Evolutionary conservation across 2,329 filamentous ascomycete species (phyloP).

Genomic region (Berkeleyomyces rouxiae): DNA sequence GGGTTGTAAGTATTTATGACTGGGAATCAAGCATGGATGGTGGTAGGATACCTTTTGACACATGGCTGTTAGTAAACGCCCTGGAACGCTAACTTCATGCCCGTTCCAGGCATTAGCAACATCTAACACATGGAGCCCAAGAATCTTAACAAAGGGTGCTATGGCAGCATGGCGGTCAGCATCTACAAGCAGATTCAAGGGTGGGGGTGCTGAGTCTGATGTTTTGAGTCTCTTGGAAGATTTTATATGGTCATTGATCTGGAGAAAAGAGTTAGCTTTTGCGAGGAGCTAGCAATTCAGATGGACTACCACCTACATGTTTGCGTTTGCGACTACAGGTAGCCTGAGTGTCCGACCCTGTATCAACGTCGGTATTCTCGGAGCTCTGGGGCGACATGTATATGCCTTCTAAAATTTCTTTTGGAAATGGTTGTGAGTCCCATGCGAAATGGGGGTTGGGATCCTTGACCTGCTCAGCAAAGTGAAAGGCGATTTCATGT

Average conservation of each 20-base stretch:
- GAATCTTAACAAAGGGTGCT: constrained; percentile 10
- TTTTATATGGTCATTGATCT: constrained; percentile 4
- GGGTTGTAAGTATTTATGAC: constrained; percentile 4
- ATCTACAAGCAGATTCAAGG: constrained; percentile 8
- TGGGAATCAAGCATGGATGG: neutral
- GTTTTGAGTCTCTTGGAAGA: constrained; percentile 10
- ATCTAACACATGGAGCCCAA: constrained; percentile 11
- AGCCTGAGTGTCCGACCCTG: neutral
- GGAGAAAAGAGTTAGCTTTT: neutral
- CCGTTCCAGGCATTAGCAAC: constrained; percentile 4
- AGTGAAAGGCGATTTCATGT: constrained; percentile 30
- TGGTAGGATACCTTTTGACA: constrained; percentile 10
- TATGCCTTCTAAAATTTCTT: constrained; percentile 33
- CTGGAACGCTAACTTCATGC: constrained; percentile 4
- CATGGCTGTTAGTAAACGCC: constrained; percentile 10
- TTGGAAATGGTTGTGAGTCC: constrained; percentile 31
- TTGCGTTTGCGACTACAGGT: constrained; percentile 27
- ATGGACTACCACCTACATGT: constrained; percentile 23
- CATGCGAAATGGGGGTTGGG: constrained; percentile 26
- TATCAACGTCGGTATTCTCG: neutral
- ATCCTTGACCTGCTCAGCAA: constrained; percentile 29
- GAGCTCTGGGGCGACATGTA: constrained; percentile 22
- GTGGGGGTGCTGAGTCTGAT: neutral
- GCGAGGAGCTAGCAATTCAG: neutral
- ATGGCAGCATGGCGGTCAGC: constrained; percentile 11